Conservation (phyloP, 805 yeast species). For the Jamesozyma piceae region DNA sequence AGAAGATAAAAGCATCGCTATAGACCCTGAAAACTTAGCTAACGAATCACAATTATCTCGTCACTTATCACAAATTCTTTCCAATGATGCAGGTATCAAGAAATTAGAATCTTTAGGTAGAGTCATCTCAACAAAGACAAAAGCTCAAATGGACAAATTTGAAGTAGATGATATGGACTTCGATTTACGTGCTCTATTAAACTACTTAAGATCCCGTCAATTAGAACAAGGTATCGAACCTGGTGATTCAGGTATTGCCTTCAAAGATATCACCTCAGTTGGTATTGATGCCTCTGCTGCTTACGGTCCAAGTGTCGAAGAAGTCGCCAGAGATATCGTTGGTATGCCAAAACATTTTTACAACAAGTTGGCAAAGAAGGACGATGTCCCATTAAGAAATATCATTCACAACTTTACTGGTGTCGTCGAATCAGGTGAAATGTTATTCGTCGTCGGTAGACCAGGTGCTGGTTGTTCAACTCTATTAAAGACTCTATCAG, state of each 20-base stretch:
- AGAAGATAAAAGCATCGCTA: background rate
- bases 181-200: constrained; percentile 36
- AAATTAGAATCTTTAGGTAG: constrained; percentile 42
- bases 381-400: constrained; percentile 28
- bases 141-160: constrained; percentile 36
- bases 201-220: constrained; percentile 33
- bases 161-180: constrained; percentile 39
- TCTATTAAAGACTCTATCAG: constrained; percentile 38
- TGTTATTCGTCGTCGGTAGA: constrained; percentile 45
- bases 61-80: constrained; percentile 25
- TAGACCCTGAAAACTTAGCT: constrained; percentile 2
- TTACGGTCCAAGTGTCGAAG: constrained; percentile 39
- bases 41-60: constrained; percentile 4
- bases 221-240: constrained; percentile 40
- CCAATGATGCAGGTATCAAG: constrained; percentile 31
- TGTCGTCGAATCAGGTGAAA: constrained; percentile 41
- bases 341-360: constrained; percentile 22
- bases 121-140: constrained; percentile 41
- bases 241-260: constrained; percentile 43
- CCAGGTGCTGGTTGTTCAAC: constrained; percentile 64
- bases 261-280: constrained; percentile 36
- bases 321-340: constrained; percentile 32
- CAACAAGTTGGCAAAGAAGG: constrained; percentile 26
- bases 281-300: constrained; percentile 48
- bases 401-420: constrained; percentile 37